Evolutionary conservation across 306 rosid genomes (phyloP), one percentile per base, ranked within the genome.

Genomic region (Trifolium repens): DNA sequence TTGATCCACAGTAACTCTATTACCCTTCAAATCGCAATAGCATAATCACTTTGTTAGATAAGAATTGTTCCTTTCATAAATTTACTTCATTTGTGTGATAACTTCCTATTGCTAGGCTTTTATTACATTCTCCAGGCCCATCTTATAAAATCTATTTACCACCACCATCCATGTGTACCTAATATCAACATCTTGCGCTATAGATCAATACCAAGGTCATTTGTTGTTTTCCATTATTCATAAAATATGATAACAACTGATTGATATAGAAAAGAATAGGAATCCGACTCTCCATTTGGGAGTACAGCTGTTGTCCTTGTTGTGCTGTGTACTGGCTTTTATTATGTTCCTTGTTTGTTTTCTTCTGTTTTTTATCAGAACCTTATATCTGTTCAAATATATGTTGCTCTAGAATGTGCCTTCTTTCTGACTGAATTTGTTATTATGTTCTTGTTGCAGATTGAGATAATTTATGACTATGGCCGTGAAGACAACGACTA

Each of bases 401-500:
- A 43, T 43, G 72, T 44, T 43, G 12, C 54, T 26, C 35, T 66
- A 13, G 32, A 22, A 39, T 5, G 52, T 66, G 26, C 61, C 57
- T 77, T 83, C 72, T 54, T 81, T 71, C 44, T 79, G 69, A 69
- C 78, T 60, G 43, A 19, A 53, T 83, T 71, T 79, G 59, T 24
- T 81, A 37, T 52, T 16, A 32, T 74, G 17, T 67, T 79, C 46
- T 67, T 14, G 50, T 13, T 74, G 80, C 80, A 94, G 98, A 87
- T 94, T 84, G 97, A 91, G 90, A 90, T 93, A 71, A 78, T 88
- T 67, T 94, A 90, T 74, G 60, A 91, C 87, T 94, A 84, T 80
- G 98, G 98, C 46, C 87, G 86, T 65, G 98, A 94, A 90, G 89
- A 90, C 73, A 83, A 91, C 61, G 71, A 81, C 90, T 90, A 80